Conservation (phyloP, 225 moss, liverwort and hornwort species). For the Takakia lepidozioides region DNA sequence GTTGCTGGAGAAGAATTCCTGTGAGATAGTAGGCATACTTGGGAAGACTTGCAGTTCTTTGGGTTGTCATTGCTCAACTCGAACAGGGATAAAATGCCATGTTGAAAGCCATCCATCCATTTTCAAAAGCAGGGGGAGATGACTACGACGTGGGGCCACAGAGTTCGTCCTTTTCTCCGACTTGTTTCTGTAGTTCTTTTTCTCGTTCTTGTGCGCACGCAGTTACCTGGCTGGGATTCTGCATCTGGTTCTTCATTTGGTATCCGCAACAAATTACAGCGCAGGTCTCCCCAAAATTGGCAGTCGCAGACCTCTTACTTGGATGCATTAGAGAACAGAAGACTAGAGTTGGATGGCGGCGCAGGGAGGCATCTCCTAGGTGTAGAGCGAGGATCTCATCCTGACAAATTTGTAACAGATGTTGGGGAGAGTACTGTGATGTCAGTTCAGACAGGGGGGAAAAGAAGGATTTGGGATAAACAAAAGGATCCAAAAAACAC, state of each 20-base stretch:
- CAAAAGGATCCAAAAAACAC: too few species aligned
- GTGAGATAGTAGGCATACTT: too few species aligned
- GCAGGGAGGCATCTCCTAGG: slow-evolving; percentile 33
- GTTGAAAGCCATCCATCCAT: too few species aligned
- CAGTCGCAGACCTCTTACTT: not conserved
- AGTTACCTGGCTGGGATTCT: slow-evolving; percentile 7
- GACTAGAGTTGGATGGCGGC: slow-evolving; percentile 14
- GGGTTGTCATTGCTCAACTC: too few species aligned
- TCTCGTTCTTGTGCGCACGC: slow-evolving; percentile 33
- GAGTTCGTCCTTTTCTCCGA: too few species aligned
- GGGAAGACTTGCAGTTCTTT: too few species aligned
- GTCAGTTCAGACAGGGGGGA: not conserved
- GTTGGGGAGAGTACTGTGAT: too few species aligned
- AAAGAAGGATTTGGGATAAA: not conserved
- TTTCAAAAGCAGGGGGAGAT: too few species aligned
- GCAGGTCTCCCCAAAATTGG: not conserved
- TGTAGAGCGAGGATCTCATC: slow-evolving; percentile 2
- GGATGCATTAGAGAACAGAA: slow-evolving; percentile 1
- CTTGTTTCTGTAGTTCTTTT: slow-evolving; percentile 37
- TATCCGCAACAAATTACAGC: too few species aligned
- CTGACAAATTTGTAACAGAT: not conserved
- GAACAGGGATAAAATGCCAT: too few species aligned
- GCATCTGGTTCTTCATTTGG: slow-evolving; percentile 1
- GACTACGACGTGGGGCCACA: too few species aligned
- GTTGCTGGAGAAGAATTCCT: too few species aligned